Conservation (phyloP, 1,139 yeast species). For the Yamadazyma buinensis region DNA sequence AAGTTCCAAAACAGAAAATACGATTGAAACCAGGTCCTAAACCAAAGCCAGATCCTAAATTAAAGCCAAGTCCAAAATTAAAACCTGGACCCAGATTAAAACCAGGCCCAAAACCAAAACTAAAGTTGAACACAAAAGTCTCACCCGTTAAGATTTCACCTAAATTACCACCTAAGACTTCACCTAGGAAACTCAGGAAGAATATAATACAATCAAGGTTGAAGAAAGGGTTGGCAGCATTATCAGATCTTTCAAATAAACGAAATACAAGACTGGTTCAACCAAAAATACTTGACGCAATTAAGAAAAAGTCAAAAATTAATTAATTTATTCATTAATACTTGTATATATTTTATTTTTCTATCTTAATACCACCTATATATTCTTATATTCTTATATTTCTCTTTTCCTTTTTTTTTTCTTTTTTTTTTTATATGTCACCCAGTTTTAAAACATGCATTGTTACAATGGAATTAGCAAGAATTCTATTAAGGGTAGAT, state of each 20-base stretch:
- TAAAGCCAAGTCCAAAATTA: too few species aligned
- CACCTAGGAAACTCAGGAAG: too few species aligned
- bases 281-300: conserved; percentile 3
- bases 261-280: conserved; percentile 1
- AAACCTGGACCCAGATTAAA: too few species aligned
- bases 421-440: neutral
- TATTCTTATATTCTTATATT: neutral
- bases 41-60: too few species aligned
- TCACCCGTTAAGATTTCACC: too few species aligned
- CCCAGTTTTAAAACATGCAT: conserved; percentile 5
- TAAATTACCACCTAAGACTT: too few species aligned
- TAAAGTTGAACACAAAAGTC: too few species aligned
- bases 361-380: neutral
- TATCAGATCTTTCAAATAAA: neutral
- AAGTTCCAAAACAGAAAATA: too few species aligned
- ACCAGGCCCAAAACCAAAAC: too few species aligned
- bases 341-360: neutral
- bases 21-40: too few species aligned
- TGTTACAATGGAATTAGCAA: conserved; percentile 11
- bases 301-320: conserved; percentile 2
- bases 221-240: too few species aligned
- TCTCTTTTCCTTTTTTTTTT: neutral
- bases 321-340: neutral
- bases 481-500: conserved; percentile 6
- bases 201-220: too few species aligned